phyloP scores from a whole-genome alignment of 805 yeast genomes.

The Cyberlindnera meyerae region DNA sequence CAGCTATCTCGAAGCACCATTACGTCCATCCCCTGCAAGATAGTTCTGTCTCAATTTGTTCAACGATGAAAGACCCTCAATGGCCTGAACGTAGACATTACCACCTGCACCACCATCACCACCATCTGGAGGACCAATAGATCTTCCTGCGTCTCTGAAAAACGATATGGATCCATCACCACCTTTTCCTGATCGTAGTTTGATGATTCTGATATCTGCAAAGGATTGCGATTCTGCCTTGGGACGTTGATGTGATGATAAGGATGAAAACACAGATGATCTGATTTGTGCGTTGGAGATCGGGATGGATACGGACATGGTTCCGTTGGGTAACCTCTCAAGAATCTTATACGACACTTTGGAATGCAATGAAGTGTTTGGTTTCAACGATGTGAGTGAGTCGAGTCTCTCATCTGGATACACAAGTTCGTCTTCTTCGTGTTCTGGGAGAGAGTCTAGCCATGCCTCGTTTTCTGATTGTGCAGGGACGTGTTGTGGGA shows the following conservation, averaged over 20 bases:
- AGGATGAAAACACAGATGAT: slow-evolving; percentile 35
- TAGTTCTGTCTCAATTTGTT: slow-evolving; percentile 65
- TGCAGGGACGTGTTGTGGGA: slow-evolving; percentile 38
- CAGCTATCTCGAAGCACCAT: slow-evolving; percentile 71
- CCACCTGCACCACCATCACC: slow-evolving; percentile 99
- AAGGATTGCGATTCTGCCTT: slow-evolving; percentile 41
- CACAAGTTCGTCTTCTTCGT: not conserved
- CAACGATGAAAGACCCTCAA: slow-evolving; percentile 63
- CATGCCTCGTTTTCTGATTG: slow-evolving; percentile 39
- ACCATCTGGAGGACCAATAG: slow-evolving; percentile 97
- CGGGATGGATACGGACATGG: slow-evolving; percentile 13
- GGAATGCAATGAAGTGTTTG: not conserved
- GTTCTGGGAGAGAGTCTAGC: slow-evolving; percentile 26
- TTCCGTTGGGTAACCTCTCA: slow-evolving; percentile 6
- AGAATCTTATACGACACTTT: slow-evolving; percentile 5
- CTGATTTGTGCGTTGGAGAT: slow-evolving; percentile 9
- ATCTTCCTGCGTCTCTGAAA: slow-evolving; percentile 75
- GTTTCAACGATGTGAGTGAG: not conserved
- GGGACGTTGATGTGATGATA: slow-evolving; percentile 36
- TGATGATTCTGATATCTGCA: slow-evolving; percentile 64
- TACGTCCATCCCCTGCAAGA: slow-evolving; percentile 63
- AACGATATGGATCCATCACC: slow-evolving; percentile 88
- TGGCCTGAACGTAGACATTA: slow-evolving; percentile 75
- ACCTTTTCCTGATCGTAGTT: slow-evolving; percentile 73
- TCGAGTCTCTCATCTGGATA: no score